Base-by-base conservation (phyloP, 116 monocot species). In the Iris pallida region DNA sequence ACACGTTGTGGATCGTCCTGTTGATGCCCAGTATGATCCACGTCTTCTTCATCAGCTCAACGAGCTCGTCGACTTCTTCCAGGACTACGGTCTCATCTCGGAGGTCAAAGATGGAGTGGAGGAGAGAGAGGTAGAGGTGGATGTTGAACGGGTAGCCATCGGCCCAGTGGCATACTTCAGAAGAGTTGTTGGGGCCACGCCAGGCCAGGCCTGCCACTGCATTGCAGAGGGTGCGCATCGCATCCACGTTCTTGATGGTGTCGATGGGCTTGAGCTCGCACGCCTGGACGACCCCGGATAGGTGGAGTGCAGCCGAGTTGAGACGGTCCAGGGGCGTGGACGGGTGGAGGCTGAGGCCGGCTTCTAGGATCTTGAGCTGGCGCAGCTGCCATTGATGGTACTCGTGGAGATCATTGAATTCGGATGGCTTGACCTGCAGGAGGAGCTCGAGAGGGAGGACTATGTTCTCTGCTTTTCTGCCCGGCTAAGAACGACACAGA, bases 361-460 rank as follows among this genome's bases (percentile, higher is more conserved):
- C 81, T 58, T 97, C 92, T 11, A 97, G 77, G 73, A 92, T 67
- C 65, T 74, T 85, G 45, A 97, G 80, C 79, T 97, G 97, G 11
- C 97, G 92, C 10, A 79, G 75, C 49, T 97, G 97, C 97, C 97
- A 97, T n/a, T 70, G 63, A 60, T 97, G 92, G 75, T 92, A 92
- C 61, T 97, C 87, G 8, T 78, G 68, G 14, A 42, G 20, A 74
- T 87, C 83, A 53, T 64, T 65, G 92, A 97, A 97, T 40, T 97
- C 97, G 0, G 97, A 79, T 1, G 90, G 80, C 60, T 90, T 92
- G 8, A 97, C 65, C 66, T 97, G 97, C 4, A 92, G 92, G 75
- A 97, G 87, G 55, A 97, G 90, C 81, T 97, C 97, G 10, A 97
- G 57, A 0, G 97, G 97, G 16, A 97, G 85, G 62, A 97, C 76